Conservation (phyloP, 257 asterid species). For the Vinca minor region DNA sequence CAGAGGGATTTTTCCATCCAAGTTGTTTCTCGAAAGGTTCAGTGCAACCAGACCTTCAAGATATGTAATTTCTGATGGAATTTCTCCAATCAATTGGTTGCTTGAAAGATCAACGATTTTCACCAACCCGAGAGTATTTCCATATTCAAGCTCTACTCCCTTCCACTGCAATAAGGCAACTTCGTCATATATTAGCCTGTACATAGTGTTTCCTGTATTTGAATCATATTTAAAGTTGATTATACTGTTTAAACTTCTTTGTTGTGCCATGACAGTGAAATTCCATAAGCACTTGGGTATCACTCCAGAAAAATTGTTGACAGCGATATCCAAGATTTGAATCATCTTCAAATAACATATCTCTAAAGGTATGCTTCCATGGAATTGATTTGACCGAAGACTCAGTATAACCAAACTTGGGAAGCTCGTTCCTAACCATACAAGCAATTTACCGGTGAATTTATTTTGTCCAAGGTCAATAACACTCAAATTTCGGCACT, state of each 20-base stretch:
- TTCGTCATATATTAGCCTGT: no score
- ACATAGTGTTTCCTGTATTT: no score
- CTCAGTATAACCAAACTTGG: no score
- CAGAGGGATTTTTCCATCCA: background rate
- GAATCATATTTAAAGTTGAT: no score
- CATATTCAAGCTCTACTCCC: background rate
- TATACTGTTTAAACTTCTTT: background rate
- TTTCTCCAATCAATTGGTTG: no score
- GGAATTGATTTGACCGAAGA: no score
- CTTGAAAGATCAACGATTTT: constrained; percentile 9
- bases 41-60: background rate
- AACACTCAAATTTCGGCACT: background rate
- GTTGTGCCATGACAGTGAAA: constrained; percentile 10
- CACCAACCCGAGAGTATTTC: background rate
- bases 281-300: constrained; percentile 23
- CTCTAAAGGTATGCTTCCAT: no score
- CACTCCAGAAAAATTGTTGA: constrained; percentile 9
- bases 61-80: no score
- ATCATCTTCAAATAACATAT: no score
- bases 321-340: constrained; percentile 26
- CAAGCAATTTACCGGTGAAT: constrained; percentile 12
- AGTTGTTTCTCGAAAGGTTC: background rate
- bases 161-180: background rate
- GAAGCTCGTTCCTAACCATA: constrained; percentile 10
- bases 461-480: constrained; percentile 16